A percentile compares a stretch with the other conserved stretches of the same genome.
These are phyloP conservation scores for Calocybe indica DNA, from an alignment of 768 basidiomycete genomes.

Conservation along the genomic window DNA sequence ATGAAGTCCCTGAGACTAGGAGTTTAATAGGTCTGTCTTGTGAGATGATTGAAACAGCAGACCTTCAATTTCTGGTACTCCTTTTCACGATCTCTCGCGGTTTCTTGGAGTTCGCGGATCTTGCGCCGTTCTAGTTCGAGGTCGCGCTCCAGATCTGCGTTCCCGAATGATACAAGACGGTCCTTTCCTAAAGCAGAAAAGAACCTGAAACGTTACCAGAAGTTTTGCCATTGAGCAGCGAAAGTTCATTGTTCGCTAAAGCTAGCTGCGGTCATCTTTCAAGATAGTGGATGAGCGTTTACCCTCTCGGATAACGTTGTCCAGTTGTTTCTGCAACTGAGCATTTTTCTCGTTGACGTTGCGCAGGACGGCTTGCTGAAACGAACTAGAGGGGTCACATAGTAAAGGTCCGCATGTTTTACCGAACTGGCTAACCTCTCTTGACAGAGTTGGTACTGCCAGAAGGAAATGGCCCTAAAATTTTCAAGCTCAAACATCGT, in stretches of 20 bases:
- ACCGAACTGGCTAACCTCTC: conserved; percentile 49
- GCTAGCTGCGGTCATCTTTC: background rate
- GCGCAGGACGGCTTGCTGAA: conserved; percentile 78
- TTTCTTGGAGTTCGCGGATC: conserved; percentile 67
- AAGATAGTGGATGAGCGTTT: background rate
- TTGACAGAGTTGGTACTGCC: conserved; percentile 88
- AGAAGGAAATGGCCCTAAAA: conserved; percentile 75
- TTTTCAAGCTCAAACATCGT: conserved; percentile 1
- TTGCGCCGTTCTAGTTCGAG: conserved; percentile 76
- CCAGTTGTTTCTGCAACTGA: conserved; percentile 78
- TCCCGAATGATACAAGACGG: no score
- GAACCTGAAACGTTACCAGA: conserved; percentile 37
- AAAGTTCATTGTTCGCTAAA: conserved; percentile 73
- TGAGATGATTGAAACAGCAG: background rate
- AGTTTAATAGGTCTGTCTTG: background rate
- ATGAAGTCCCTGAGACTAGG: conserved; percentile 49
- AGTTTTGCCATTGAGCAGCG: conserved; percentile 62
- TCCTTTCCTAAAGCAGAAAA: no score
- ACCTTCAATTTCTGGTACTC: conserved; percentile 88
- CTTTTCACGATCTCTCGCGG: conserved; percentile 71
- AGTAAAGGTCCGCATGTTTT: background rate
- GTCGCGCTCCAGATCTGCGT: conserved; percentile 69
- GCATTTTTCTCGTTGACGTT: conserved; percentile 80
- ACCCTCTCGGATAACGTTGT: conserved; percentile 86
- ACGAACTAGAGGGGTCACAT: conserved; percentile 42